These are phyloP conservation scores for Metschnikowia rubicola DNA, from an alignment of 805 yeast genomes.

Conservation along the genomic window DNA sequence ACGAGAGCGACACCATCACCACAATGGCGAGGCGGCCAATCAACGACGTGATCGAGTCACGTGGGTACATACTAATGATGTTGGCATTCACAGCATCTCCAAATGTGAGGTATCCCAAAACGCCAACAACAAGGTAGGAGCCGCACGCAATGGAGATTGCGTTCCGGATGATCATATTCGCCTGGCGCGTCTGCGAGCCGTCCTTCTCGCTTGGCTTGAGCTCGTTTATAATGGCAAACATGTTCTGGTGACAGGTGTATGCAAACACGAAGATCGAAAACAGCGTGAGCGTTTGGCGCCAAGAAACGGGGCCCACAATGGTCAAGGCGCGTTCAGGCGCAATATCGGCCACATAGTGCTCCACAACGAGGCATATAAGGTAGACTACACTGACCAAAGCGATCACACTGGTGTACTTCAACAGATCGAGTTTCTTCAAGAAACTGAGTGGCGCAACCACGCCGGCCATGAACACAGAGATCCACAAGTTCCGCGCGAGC, in stretches of 20 bases:
- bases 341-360: conserved; percentile 37
- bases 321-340: conserved; percentile 17
- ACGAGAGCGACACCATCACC: conserved; percentile 70
- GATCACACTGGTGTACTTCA: conserved; percentile 67
- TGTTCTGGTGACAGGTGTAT: conserved; percentile 77
- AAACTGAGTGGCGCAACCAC: conserved; percentile 63
- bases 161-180: conserved; percentile 49
- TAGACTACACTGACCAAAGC: conserved; percentile 67
- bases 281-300: conserved; percentile 48
- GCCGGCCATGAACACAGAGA: conserved; percentile 46
- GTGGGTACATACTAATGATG: conserved; percentile 64
- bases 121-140: conserved; percentile 62
- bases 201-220: conserved; percentile 36
- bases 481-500: conserved; percentile 48
- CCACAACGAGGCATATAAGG: conserved; percentile 52
- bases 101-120: conserved; percentile 74
- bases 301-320: conserved; percentile 39
- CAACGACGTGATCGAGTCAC: conserved; percentile 44
- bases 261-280: conserved; percentile 78
- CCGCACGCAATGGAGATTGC: conserved; percentile 53
- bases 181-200: conserved; percentile 42
- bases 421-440: conserved; percentile 59
- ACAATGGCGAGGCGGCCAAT: conserved; percentile 62
- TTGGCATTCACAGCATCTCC: conserved; percentile 77
- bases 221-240: conserved; percentile 74